Base-by-base conservation (phyloP, 768 basidiomycete species). In the Boletus bicolor region DNA sequence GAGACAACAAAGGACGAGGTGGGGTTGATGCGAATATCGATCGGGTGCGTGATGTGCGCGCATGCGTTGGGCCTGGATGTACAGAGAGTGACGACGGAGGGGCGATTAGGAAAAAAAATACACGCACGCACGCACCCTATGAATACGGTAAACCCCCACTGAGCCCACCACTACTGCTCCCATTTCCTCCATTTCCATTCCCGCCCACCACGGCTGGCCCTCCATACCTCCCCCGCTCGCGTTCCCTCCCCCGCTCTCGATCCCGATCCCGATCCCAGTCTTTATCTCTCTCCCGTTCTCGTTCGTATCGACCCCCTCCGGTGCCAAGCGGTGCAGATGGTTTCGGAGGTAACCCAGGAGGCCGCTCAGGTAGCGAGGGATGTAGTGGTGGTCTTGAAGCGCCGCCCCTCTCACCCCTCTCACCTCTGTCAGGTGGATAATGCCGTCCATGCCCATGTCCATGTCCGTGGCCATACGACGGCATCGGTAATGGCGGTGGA, bases 111-210 rank as follows among this genome's bases (percentile, higher is more conserved):
- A 4, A 41, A 36, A 26, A 37, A 41, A 32, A 24, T 17, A 7
- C 7, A 38, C 7, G 7, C 21, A 24, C 26, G 24, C 12, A 34
- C 44, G 44, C 44, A 50, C 55, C 44, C 44, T 63, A 72, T 48
- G 71, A 71, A 30, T 72, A 72, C 7, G 71, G 69, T n/a, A 70
- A 54, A 14, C 60, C 68, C 7, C 61, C 68, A 24, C 54, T 59
- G 38, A 61, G 54, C 21, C 64, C 56, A 17, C 57, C 60, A 24
- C 48, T 45, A 2, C 50, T 49, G 9, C 49, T 46, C 7, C 46
- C 61, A 14, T 42, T 54, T 21, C 45, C 54, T 36, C 55, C 63
- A 2, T 39, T 41, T 7, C 30, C 51, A 15, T 51, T 41, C 14
- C 52, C 58, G 5, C 49, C 54, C n/a, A 49, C 61, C 10, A 47